Base-by-base conservation (phyloP, 495 filamentous ascomycete species). In the Tuber indicum region DNA sequence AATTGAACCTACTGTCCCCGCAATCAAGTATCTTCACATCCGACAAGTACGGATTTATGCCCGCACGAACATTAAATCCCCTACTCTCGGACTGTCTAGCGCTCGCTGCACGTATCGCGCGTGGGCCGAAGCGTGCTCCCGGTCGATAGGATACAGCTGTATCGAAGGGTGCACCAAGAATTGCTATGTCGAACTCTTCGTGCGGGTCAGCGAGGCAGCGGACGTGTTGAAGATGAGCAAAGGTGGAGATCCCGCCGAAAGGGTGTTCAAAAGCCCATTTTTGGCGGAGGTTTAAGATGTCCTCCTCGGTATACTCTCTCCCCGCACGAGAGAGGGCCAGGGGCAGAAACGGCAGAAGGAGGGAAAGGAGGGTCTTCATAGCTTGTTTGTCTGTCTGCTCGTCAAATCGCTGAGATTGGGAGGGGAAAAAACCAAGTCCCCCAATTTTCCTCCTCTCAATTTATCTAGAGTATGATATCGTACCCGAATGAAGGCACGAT, bases 111-210 rank as follows among this genome's bases (percentile, higher is more conserved):
- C 93, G 90, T 77, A 96, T 96, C 74, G 93, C 91, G 45, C 92
- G 89, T 32, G 93, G 93, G 0, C 92, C 93, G 83, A 95, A 95
- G 21, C 93, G 89, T 36, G 93, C 93, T 90, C 91, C 91, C 72
- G 93, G 93, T 78, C 93, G 86, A 85, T 95, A 95, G 78, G 86
- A 90, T 26, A 92, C 91, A 26, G 93, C 92, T 1, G 93, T 95
- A 83, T 96, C 93, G 81, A 96, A 96, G 0, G 93, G 93, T 1
- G 89, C 92, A 2, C 93, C 93, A 72, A 96, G 89, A 72, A 96
- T 89, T 46, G 87, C 93, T 77, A 96, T 94, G 83, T 96, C 93
- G 79, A 90, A 95, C 42, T 85, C 82, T 77, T 88, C 88, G 52
- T 88, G 85, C 0, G 91, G 92, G 71, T 89, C 88, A 45, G 90